Evolutionary conservation across 139 green algal genomes (phyloP), one percentile per base, ranked within the genome.

Genomic region (Chloropicon primus): DNA sequence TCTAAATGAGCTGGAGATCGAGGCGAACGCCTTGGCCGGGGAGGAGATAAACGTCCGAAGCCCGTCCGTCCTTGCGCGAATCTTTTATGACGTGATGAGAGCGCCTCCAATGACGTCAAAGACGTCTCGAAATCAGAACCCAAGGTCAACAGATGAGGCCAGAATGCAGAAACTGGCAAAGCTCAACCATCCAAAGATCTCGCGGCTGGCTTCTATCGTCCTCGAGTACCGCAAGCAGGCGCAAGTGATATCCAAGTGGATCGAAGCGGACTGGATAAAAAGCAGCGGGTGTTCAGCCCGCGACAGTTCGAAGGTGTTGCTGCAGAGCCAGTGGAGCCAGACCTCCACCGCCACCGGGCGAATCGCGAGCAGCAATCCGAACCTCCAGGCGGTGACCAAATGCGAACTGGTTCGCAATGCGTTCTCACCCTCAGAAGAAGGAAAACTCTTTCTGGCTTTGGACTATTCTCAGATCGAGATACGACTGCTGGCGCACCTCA

Each of bases 321-420:
- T 91, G 41, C 54, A 25, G 0, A 88, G 87, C 81, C 53, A 28
- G 29, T 93, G 89, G 89, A 89, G 91, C 78, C 87, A 91, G 78
- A 88, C 81, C 0, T 28, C 73, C 24, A 91, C 87, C 2, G 89
- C 89, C 21, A 93, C 89, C 0, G 89, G 89, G 22, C 73, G 89
- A 5, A 82, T 93, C 2, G 89, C 84, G 3, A 88, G 78, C 53
- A 82, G 54, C 24, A 28, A 80, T 23, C 89, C 89, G 5, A 92
- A 93, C 80, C 79, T 93, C 72, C 87, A 93, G 86, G 85, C 85
- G 0, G 85, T 89, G 27, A 89, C 85, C 17, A 87, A 86, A 78
- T 89, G 87, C 72, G 74, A 25, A 24, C 72, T 87, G 24, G 81
- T n/a, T n/a, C n/a, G n/a, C n/a, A n/a, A n/a, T n/a, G n/a, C n/a